Conservation (phyloP, 495 filamentous ascomycete species). For the Neurospora tetraspora region DNA sequence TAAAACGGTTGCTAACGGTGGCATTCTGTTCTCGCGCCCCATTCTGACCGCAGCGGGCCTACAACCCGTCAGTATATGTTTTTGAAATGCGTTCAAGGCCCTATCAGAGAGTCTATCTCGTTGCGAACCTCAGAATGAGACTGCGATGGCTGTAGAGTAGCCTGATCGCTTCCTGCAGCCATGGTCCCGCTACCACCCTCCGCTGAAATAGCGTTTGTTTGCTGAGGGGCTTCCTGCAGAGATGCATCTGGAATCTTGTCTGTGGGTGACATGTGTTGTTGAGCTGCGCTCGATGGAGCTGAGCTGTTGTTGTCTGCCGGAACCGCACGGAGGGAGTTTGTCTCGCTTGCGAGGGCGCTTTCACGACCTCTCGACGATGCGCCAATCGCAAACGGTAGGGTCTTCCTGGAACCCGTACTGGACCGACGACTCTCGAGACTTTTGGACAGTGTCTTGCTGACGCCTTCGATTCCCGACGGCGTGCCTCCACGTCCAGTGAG, state of each 20-base stretch:
- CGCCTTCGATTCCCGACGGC: slow-evolving; percentile 50
- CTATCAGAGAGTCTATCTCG: slow-evolving; percentile 23
- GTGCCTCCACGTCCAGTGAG: slow-evolving; percentile 25
- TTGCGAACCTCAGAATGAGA: slow-evolving; percentile 23
- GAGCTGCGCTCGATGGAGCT: slow-evolving; percentile 26
- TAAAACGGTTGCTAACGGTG: slow-evolving; percentile 22
- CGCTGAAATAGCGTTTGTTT: not conserved
- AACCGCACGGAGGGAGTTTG: slow-evolving; percentile 36
- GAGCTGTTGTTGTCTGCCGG: slow-evolving; percentile 24
- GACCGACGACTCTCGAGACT: slow-evolving; percentile 85
- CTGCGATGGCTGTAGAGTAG: slow-evolving; percentile 7
- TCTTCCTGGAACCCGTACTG: slow-evolving; percentile 72
- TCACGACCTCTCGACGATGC: slow-evolving; percentile 26
- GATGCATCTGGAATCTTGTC: not conserved
- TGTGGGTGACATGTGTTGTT: slow-evolving; percentile 8
- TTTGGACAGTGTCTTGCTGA: slow-evolving; percentile 68
- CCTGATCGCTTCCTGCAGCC: slow-evolving; percentile 1
- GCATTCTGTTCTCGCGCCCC: slow-evolving; percentile 24
- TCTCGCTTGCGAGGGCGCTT: slow-evolving; percentile 38
- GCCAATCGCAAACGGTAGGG: slow-evolving; percentile 34
- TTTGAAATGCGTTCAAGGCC: slow-evolving; percentile 13
- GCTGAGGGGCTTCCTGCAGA: not conserved
- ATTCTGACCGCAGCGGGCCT: slow-evolving; percentile 10
- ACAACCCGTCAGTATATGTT: slow-evolving; percentile 10
- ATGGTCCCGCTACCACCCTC: not conserved